Base-by-base conservation (phyloP, 345 rosid species). In the Combretum micranthum region DNA sequence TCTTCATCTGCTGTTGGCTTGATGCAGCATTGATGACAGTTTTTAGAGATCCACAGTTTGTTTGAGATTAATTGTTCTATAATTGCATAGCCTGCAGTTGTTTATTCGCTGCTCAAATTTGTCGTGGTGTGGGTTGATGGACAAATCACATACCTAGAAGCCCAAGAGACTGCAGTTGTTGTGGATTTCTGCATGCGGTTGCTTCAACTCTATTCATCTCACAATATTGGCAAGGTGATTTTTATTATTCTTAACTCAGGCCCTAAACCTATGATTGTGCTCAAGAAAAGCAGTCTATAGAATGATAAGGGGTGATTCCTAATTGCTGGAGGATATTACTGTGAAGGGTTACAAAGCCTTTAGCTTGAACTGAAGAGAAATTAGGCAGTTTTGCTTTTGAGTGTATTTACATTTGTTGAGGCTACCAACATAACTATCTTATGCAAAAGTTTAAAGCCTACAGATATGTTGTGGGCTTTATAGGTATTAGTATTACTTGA, bases 121-220 rank as follows among this genome's bases (percentile, higher is more conserved):
- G 80, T 89, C 58, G 96, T 83, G 65, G 86, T 77, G 63, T 93
- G 97, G 99, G 99, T 93, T 69, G 99, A 89, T 61, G 99, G 96
- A 56, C 97, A 89, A 82, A 82, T 93, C 64, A 74, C 88, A 45
- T 87, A 89, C 82, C 86, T 93, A 48, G 96, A 93, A 71, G 82
- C 90, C 60, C 83, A 71, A 64, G 97, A 93, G 71, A 93, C 97
- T 25, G 70, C 84, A 21, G 64, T 72, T 32, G 83, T 87, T 62
- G 66, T 87, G 75, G 86, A 82, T 75, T 89, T 85, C 80, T 93
- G 97, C 82, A 89, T 77, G 91, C 83, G 75, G 23, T 77, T 93
- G 84, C 90, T 93, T 69, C 96, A 85, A 76, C 86, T 87, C 58
- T 89, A 89, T 72, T 87, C 97, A 37, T 85, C 99, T 56, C 91